Base-by-base conservation (phyloP, 495 filamentous ascomycete species). In the Penicillium odoratum region DNA sequence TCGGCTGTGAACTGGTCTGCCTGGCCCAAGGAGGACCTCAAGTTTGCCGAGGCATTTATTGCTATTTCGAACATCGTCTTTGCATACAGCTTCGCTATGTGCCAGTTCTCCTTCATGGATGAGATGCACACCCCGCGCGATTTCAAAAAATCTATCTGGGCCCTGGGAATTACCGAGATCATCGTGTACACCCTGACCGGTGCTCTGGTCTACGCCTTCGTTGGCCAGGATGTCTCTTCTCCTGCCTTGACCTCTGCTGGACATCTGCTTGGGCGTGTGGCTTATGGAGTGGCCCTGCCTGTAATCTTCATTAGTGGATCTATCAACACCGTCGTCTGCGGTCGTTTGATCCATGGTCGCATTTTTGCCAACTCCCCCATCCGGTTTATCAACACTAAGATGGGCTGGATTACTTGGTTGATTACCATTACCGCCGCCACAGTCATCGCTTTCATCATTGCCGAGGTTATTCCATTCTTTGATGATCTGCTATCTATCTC, bases 11-110 rank as follows among this genome's bases (percentile, higher is more conserved):
- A 56, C 13, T 78, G 75, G 72, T 74, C 71, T 13, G 71, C 69
- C 0, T 75, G 72, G 72, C 72, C 73, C 0, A 66, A 69, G 44
- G 47, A 60, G 0, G 58, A 60, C 10, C 56, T 69, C 15, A 69
- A 61, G 16, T 76, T 76, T 42, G 63, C 69, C 25, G 66, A 71
- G 3, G 73, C 61, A 1, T 76, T 90, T 58, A 82, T 86, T 55
- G 84, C 85, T 8, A 77, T 88, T 44, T 82, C 83, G 43, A 89
- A 91, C 75, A 89, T 90, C 47, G 77, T 87, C 54, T 88, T 91
- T 62, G 87, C 88, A 43, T 76, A 74, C 76, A 73, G 73, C 54
- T 88, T 83, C 66, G 87, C 74, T 67, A 87, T 81, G 69, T 88
- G 74, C 78, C 86, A 77, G 78, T 88, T 90, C 72, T 81, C 76